A percentile compares a stretch with the other conserved stretches of the same genome.
These are phyloP conservation scores for Saccharomycopsis capsularis DNA, from an alignment of 805 yeast species.

Conservation along the genomic window DNA sequence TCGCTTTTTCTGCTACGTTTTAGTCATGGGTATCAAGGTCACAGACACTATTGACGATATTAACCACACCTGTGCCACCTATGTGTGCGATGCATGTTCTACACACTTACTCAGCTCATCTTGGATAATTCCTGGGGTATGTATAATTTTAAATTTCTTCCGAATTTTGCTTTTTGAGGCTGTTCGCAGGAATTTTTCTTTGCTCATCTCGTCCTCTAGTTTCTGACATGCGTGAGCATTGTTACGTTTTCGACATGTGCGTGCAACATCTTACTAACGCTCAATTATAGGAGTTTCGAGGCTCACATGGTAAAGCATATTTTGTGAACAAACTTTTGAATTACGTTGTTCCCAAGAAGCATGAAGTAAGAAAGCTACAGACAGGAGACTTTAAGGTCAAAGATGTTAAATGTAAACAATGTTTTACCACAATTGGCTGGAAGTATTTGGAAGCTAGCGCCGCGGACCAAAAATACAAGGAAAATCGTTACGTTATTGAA, in stretches of 20 bases:
- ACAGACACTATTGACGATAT: constrained; percentile 18
- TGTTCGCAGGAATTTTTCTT: no score
- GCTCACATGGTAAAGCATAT: constrained; percentile 18
- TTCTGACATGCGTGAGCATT: not conserved
- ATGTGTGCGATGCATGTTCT: constrained; percentile 11
- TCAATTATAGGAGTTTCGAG: constrained; percentile 12
- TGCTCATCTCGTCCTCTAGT: not conserved
- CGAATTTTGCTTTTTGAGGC: not conserved
- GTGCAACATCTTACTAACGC: not conserved
- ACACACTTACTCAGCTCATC: constrained; percentile 17
- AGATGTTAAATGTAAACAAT: constrained; percentile 50
- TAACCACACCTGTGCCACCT: constrained; percentile 9
- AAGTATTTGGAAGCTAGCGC: constrained; percentile 45
- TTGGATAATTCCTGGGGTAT: constrained; percentile 22
- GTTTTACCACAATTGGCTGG: constrained; percentile 55
- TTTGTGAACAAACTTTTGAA: constrained; percentile 13
- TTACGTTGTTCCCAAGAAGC: constrained; percentile 16
- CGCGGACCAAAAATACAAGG: constrained; percentile 48
- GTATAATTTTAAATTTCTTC: not conserved
- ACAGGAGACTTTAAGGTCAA: constrained; percentile 55
- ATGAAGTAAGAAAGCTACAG: constrained; percentile 42
- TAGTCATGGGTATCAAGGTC: constrained; percentile 17
- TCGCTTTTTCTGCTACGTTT: no score
- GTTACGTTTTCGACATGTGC: not conserved
- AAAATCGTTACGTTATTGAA: constrained; percentile 37